Percentiles rank a stretch among this genome's conserved stretches.
Evolutionary conservation across 805 yeast genomes (phyloP).

Genomic region (Wickerhamomyces rabaulensis): DNA sequence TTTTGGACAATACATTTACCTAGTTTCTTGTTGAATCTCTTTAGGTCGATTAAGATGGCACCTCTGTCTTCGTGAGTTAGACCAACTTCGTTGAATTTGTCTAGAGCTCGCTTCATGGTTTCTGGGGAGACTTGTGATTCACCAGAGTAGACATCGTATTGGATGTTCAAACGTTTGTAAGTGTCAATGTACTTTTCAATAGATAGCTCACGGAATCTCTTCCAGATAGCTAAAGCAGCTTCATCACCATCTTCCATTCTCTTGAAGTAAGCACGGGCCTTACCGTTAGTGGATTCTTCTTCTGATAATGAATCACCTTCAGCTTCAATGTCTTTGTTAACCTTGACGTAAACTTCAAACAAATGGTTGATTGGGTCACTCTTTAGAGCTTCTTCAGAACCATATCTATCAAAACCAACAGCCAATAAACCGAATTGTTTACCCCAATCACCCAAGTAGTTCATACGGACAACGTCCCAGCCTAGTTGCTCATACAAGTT

Average conservation of each 20-base stretch:
- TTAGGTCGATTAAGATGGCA: slow-evolving; percentile 82
- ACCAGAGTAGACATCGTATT: slow-evolving; percentile 87
- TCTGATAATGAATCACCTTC: slow-evolving; percentile 47
- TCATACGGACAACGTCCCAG: slow-evolving; percentile 87
- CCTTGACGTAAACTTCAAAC: slow-evolving; percentile 86
- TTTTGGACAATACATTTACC: slow-evolving; percentile 92
- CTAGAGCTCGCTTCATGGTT: slow-evolving; percentile 60
- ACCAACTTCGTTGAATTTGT: slow-evolving; percentile 57
- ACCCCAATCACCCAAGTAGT: slow-evolving; percentile 99
- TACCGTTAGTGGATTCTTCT: slow-evolving; percentile 57
- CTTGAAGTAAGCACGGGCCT: slow-evolving; percentile 84
- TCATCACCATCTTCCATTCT: slow-evolving; percentile 92
- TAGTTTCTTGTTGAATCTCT: slow-evolving; percentile 79
- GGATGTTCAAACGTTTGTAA: slow-evolving; percentile 86
- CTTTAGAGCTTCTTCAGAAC: slow-evolving; percentile 65
- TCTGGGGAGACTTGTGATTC: slow-evolving; percentile 88
- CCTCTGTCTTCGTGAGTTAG: slow-evolving; percentile 85
- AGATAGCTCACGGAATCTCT: slow-evolving; percentile 82
- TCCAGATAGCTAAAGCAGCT: slow-evolving; percentile 74
- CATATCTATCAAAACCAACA: slow-evolving; percentile 84
- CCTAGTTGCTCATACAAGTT: slow-evolving; percentile 88
- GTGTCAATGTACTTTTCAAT: slow-evolving; percentile 82
- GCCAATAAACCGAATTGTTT: slow-evolving; percentile 97
- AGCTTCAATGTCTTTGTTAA: slow-evolving; percentile 68
- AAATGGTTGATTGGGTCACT: slow-evolving; percentile 89